A percentile compares a stretch with the other conserved stretches of the same genome.
Evolutionary conservation across 129 eudicot genomes (phyloP).

Genomic region (Artemisia argyi): DNA sequence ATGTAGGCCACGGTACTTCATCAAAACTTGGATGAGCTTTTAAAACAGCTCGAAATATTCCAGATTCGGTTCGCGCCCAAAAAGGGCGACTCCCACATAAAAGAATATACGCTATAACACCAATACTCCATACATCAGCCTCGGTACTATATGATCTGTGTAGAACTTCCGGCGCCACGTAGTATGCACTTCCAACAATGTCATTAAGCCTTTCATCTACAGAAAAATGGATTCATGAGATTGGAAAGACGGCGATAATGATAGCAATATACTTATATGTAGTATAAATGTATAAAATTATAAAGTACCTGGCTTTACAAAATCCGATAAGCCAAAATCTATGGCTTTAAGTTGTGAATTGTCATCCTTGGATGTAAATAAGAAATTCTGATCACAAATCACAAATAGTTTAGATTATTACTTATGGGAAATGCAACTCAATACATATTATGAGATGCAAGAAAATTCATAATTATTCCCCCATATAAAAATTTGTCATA

Average conservation of each 20-base stretch:
- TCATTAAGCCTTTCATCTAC: conserved; percentile 95
- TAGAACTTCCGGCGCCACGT: conserved; percentile 39
- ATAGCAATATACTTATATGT: conserved; percentile 5
- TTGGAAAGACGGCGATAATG: conserved; percentile 10
- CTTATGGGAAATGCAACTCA: not conserved
- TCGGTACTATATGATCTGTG: conserved; percentile 37
- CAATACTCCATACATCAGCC: conserved; percentile 38
- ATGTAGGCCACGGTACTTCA: conserved; percentile 60
- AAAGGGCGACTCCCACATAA: conserved; percentile 41
- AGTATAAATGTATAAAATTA: conserved; percentile 1
- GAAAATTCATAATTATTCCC: too few relatives aligned
- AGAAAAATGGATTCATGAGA: conserved; percentile 19
- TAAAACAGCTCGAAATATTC: conserved; percentile 39
- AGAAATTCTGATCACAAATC: conserved; percentile 68
- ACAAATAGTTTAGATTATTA: conserved; percentile 7
- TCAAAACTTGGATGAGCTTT: conserved; percentile 39
- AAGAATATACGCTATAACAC: conserved; percentile 71
- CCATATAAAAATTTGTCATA: too few relatives aligned
- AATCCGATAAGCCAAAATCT: conserved; percentile 95
- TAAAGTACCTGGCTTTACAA: conserved; percentile 76
- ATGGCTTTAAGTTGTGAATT: conserved; percentile 79
- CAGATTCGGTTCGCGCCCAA: conserved; percentile 43
- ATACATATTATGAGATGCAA: too few relatives aligned
- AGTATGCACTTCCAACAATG: conserved; percentile 43
- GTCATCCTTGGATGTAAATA: conserved; percentile 77